phyloP scores from a whole-genome alignment of 2,329 filamentous ascomycete genomes.

The Ophidiomyces ophidiicola region DNA sequence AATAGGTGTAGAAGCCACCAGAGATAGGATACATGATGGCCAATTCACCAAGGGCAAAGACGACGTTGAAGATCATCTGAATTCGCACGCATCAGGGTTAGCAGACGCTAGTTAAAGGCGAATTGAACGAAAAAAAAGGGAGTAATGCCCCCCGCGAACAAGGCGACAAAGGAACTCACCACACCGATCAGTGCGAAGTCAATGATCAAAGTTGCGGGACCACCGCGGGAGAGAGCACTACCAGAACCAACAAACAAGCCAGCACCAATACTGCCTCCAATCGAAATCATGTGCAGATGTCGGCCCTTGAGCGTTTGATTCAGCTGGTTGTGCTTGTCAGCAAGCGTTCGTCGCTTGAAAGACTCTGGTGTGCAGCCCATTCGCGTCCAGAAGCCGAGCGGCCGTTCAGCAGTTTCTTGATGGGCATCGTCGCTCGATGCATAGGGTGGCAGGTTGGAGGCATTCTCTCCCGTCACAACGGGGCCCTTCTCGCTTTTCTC shows the following conservation, averaged over 20 bases:
- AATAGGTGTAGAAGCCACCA: slow-evolving; percentile 52
- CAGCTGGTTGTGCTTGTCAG: slow-evolving; percentile 18
- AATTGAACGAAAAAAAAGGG: slow-evolving; percentile 10
- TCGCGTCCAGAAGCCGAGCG: slow-evolving; percentile 27
- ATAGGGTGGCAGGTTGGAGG: slow-evolving; percentile 13
- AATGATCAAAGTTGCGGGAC: slow-evolving; percentile 28
- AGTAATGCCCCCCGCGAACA: slow-evolving; percentile 7
- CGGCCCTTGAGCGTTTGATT: slow-evolving; percentile 23
- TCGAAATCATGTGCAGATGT: slow-evolving; percentile 33
- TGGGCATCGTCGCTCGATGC: slow-evolving; percentile 4
- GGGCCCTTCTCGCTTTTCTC: slow-evolving; percentile 9
- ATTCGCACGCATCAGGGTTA: not conserved
- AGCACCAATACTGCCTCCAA: slow-evolving; percentile 21
- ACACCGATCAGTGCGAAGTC: slow-evolving; percentile 43
- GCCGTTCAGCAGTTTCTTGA: not conserved
- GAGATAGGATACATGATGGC: slow-evolving; percentile 51
- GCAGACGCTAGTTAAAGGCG: not conserved
- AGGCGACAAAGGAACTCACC: no score
- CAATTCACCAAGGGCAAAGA: slow-evolving; percentile 49
- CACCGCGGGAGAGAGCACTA: slow-evolving; percentile 26
- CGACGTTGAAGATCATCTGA: slow-evolving; percentile 46
- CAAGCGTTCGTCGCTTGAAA: slow-evolving; percentile 25
- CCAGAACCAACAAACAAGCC: slow-evolving; percentile 34
- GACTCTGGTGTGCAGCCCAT: slow-evolving; percentile 31
- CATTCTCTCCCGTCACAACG: slow-evolving; percentile 1